Percentiles rank a stretch among this genome's conserved stretches.
These are phyloP conservation scores for Rhodofomes roseus DNA, from an alignment of 1,284 basidiomycete genomes.

Conservation along the genomic window DNA sequence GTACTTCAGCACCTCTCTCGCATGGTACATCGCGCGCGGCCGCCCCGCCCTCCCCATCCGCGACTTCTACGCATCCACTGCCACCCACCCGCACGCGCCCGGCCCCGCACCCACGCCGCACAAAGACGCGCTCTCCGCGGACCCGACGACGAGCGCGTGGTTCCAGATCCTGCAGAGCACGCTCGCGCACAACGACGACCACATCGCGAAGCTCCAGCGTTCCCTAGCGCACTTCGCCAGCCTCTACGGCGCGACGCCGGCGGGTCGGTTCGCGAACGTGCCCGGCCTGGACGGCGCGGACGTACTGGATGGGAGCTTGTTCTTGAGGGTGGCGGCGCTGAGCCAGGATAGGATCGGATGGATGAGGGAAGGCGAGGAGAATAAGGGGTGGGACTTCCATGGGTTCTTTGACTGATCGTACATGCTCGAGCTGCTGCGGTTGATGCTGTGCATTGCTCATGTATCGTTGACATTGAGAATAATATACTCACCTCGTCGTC, in stretches of 20 bases:
- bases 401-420: background rate
- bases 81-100: conserved; percentile 1
- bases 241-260: background rate
- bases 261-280: background rate
- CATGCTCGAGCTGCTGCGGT: too few species aligned
- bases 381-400: background rate
- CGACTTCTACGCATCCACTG: conserved; percentile 31
- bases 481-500: background rate
- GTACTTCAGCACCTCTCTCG: conserved; percentile 35
- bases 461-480: too few species aligned
- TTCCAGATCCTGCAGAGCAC: conserved; percentile 48
- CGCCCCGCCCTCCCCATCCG: conserved; percentile 30
- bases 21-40: conserved; percentile 36
- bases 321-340: conserved; percentile 47
- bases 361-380: conserved; percentile 40
- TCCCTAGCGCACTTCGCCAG: conserved; percentile 37
- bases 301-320: conserved; percentile 54
- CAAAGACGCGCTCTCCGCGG: conserved; percentile 30
- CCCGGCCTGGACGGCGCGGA: conserved; percentile 32
- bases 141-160: conserved; percentile 46
- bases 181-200: conserved; percentile 56
- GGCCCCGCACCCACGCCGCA: conserved; percentile 30
- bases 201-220: conserved; percentile 57
- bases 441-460: too few species aligned
- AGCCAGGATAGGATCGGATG: conserved; percentile 46